Percentiles rank a stretch among this genome's conserved stretches.
phyloP scores from a whole-genome alignment of 2,329 filamentous ascomycete species.

The Colletotrichum sp. region DNA sequence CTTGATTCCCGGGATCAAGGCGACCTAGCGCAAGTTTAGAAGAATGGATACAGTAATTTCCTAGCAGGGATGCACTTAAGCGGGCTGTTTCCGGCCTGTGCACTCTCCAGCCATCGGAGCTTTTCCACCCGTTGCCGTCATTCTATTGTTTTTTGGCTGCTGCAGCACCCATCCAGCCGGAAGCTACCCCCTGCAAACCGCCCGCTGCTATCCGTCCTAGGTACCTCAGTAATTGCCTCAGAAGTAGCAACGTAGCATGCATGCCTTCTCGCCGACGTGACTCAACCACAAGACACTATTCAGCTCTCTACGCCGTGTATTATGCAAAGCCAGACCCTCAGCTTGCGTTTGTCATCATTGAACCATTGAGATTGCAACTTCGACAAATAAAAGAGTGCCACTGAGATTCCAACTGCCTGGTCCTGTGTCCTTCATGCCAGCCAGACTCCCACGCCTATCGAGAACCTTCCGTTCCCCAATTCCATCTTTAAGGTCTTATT shows the following conservation, averaged over 20 bases:
- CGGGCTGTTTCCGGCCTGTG: background rate
- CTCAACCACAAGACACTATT: slow-evolving; percentile 4
- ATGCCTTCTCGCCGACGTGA: slow-evolving; percentile 2
- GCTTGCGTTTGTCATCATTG: background rate
- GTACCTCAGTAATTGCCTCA: background rate
- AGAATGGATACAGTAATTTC: background rate
- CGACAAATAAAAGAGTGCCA: background rate
- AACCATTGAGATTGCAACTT: background rate
- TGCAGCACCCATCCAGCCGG: background rate
- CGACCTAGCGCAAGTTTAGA: background rate
- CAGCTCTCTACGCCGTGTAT: background rate
- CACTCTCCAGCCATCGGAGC: background rate
- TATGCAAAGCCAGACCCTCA: background rate
- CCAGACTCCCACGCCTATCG: slow-evolving; percentile 15
- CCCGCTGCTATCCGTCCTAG: background rate
- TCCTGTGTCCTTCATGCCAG: slow-evolving; percentile 14
- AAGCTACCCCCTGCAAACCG: background rate
- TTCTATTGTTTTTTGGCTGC: background rate
- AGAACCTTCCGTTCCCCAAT: slow-evolving; percentile 9
- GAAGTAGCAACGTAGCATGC: slow-evolving; percentile 8
- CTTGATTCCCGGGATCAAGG: background rate
- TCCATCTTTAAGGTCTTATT: background rate
- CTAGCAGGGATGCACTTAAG: background rate
- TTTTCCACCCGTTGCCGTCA: background rate
- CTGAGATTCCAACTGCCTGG: background rate